Percentiles rank a stretch among this genome's conserved stretches.
phyloP scores from a whole-genome alignment of 345 rosid genomes.

The Pugionium dolabratum region DNA sequence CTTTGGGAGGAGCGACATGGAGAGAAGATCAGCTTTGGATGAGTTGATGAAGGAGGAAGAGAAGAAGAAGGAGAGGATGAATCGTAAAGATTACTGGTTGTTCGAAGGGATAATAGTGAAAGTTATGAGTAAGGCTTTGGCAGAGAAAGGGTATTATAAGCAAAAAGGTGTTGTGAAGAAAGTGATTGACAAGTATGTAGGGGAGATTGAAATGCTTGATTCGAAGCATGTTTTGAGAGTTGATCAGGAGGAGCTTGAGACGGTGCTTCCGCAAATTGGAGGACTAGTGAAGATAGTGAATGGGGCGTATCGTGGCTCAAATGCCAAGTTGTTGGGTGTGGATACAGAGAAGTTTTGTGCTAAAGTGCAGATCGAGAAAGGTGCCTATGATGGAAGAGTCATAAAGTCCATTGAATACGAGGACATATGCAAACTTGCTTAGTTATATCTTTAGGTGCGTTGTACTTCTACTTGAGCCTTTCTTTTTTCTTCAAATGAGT shows the following conservation, averaged over 20 bases:
- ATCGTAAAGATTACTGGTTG: slow-evolving; percentile 90
- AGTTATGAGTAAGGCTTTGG: slow-evolving; percentile 85
- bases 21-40: slow-evolving; percentile 60
- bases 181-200: slow-evolving; percentile 83
- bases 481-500: slow-evolving; percentile 10
- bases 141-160: slow-evolving; percentile 82
- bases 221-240: slow-evolving; percentile 77
- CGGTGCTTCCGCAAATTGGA: slow-evolving; percentile 88
- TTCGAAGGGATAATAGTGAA: slow-evolving; percentile 81
- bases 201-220: slow-evolving; percentile 84
- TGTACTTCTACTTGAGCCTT: slow-evolving; percentile 14
- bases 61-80: slow-evolving; percentile 73
- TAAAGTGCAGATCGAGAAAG: slow-evolving; percentile 88
- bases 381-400: slow-evolving; percentile 86
- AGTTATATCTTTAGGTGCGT: slow-evolving; percentile 31
- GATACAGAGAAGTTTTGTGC: slow-evolving; percentile 85
- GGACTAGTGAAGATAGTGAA: slow-evolving; percentile 76
- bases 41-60: slow-evolving; percentile 95
- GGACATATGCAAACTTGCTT: slow-evolving; percentile 78
- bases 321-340: slow-evolving; percentile 73
- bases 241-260: slow-evolving; percentile 97
- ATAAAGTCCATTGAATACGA: slow-evolving; percentile 82
- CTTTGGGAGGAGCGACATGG: slow-evolving; percentile 40
- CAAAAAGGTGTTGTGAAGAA: slow-evolving; percentile 80
- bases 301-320: slow-evolving; percentile 85